Evolutionary conservation across 495 filamentous ascomycete genomes (phyloP).

Genomic region (Penicillium fimorum): DNA sequence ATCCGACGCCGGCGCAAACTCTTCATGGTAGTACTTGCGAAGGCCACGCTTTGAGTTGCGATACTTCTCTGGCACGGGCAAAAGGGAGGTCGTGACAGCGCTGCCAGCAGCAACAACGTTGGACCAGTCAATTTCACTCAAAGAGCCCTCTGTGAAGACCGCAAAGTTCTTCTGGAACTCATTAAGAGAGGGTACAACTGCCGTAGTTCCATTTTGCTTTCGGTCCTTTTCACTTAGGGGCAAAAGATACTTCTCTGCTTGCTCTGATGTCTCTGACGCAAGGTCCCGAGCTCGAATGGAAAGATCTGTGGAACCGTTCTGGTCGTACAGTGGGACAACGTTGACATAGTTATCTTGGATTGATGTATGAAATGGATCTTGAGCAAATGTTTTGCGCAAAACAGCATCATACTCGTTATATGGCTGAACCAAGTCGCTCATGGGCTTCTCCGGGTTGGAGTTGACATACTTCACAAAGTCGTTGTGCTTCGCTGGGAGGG

Average conservation of each 20-base stretch:
- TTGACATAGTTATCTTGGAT: conserved; percentile 63
- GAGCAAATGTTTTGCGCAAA: conserved; percentile 69
- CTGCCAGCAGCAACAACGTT: conserved; percentile 78
- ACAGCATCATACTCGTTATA: conserved; percentile 67
- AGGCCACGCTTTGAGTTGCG: conserved; percentile 57
- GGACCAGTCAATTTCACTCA: conserved; percentile 68
- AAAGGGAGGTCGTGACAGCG: conserved; percentile 68
- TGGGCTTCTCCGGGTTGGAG: conserved; percentile 24
- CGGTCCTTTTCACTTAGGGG: conserved; percentile 57
- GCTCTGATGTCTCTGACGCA: conserved; percentile 54
- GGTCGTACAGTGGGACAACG: conserved; percentile 65
- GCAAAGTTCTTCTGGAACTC: conserved; percentile 76
- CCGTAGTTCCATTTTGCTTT: conserved; percentile 57
- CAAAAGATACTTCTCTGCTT: conserved; percentile 69
- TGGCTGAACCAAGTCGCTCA: conserved; percentile 60
- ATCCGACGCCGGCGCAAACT: conserved; percentile 76
- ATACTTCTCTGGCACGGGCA: conserved; percentile 67
- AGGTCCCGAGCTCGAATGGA: conserved; percentile 64
- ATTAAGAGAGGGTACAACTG: conserved; percentile 59
- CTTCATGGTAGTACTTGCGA: conserved; percentile 75
- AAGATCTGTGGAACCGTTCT: conserved; percentile 50
- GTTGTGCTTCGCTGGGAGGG: conserved; percentile 2
- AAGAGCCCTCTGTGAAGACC: conserved; percentile 68
- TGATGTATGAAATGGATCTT: conserved; percentile 57
- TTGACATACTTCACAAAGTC: conserved; percentile 5